phyloP scores from a whole-genome alignment of 2,329 filamentous ascomycete genomes.

The Aspergillus sp. region DNA sequence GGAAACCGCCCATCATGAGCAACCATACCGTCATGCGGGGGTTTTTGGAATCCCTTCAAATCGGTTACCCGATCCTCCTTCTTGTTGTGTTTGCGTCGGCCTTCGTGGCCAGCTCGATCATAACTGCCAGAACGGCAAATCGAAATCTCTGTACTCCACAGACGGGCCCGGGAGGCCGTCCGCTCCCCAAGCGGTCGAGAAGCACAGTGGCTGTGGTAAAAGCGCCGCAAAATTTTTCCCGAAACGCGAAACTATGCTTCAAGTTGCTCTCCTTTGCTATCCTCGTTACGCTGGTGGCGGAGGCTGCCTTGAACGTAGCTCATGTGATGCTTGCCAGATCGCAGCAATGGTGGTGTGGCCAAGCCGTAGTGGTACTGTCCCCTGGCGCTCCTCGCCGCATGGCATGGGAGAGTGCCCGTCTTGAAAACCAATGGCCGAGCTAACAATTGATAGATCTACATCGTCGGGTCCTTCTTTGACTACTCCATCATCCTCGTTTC shows the following conservation, averaged over 20 bases:
- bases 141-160: constrained; percentile 49
- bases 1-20: constrained; percentile 29
- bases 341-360: constrained; percentile 78
- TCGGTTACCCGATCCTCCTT: constrained; percentile 63
- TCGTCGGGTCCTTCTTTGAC: constrained; percentile 80
- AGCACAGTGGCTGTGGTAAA: constrained; percentile 51
- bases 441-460: constrained; percentile 65
- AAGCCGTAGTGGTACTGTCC: constrained; percentile 68
- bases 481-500: constrained; percentile 85
- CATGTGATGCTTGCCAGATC: constrained; percentile 69
- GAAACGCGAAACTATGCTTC: constrained; percentile 69
- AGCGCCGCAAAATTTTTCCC: constrained; percentile 59
- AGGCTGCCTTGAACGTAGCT: constrained; percentile 69
- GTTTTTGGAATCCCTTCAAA: constrained; percentile 52
- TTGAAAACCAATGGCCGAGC: constrained; percentile 1
- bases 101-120: constrained; percentile 62
- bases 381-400: not conserved
- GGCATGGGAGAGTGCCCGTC: not conserved
- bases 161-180: constrained; percentile 84
- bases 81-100: constrained; percentile 63
- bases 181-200: constrained; percentile 67
- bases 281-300: constrained; percentile 72
- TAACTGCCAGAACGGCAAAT: constrained; percentile 50
- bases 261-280: constrained; percentile 71
- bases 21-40: constrained; percentile 42